Evolutionary conservation across 345 rosid species (phyloP).

Genomic region (Alliaria petiolata): DNA sequence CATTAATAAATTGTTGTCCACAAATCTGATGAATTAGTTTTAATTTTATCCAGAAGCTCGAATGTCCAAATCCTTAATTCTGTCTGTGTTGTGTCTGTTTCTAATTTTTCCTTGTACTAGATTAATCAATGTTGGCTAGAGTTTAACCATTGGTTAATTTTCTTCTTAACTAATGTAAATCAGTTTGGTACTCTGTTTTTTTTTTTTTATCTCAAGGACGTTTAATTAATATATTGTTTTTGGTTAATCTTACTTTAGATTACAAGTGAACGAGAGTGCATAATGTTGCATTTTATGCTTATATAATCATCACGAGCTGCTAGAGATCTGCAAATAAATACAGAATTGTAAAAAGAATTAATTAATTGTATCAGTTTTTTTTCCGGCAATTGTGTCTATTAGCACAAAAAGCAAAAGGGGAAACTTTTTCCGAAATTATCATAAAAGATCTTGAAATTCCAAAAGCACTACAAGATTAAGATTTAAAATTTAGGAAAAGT

Average conservation of each 20-base stretch:
- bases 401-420: too few species aligned
- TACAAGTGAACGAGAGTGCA: not conserved
- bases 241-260: not conserved
- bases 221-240: not conserved
- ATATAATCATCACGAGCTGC: too few species aligned
- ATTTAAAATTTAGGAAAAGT: too few species aligned
- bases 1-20: constrained; percentile 4
- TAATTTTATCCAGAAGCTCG: not conserved
- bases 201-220: not conserved
- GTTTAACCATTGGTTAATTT: constrained; percentile 3
- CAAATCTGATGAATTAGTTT: not conserved
- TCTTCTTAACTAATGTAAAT: constrained; percentile 22
- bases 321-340: too few species aligned
- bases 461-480: too few species aligned
- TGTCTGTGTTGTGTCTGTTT: not conserved
- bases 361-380: not conserved
- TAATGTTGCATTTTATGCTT: not conserved
- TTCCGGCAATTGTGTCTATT: too few species aligned
- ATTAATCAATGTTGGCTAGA: not conserved
- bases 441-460: too few species aligned
- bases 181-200: not conserved
- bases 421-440: too few species aligned
- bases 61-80: not conserved
- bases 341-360: not conserved
- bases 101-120: not conserved